phyloP scores from a whole-genome alignment of 495 filamentous ascomycete genomes.

The Neurospora discreta region DNA sequence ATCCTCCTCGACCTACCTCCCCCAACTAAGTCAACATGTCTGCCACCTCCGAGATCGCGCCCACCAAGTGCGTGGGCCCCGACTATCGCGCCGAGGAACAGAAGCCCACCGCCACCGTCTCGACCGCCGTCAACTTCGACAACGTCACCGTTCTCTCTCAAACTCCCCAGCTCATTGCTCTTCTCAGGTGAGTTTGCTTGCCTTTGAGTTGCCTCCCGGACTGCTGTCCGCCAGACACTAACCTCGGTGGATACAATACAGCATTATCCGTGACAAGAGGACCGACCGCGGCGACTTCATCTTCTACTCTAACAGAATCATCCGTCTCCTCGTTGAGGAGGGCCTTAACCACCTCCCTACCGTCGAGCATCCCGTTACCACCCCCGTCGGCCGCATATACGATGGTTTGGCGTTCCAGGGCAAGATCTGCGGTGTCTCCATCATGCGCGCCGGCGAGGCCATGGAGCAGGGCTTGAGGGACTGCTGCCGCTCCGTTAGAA shows the following conservation, averaged over 20 bases:
- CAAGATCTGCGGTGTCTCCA: slow-evolving; percentile 96
- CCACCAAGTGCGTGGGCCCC: slow-evolving; percentile 65
- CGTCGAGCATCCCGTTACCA: slow-evolving; percentile 74
- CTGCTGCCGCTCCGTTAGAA: slow-evolving; percentile 91
- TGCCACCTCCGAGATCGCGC: slow-evolving; percentile 28
- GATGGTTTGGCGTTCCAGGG: slow-evolving; percentile 89
- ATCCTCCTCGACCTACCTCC: not conserved
- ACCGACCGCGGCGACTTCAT: slow-evolving; percentile 93
- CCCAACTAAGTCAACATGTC: slow-evolving; percentile 1
- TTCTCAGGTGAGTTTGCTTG: slow-evolving; percentile 72
- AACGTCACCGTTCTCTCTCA: slow-evolving; percentile 88
- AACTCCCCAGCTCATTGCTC: slow-evolving; percentile 91
- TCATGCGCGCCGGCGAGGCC: slow-evolving; percentile 95
- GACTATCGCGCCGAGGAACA: slow-evolving; percentile 63
- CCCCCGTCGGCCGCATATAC: slow-evolving; percentile 82
- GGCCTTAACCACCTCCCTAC: slow-evolving; percentile 94
- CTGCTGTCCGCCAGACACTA: slow-evolving; percentile 5
- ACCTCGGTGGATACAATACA: slow-evolving; percentile 23
- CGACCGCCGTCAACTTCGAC: slow-evolving; percentile 64
- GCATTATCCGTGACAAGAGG: slow-evolving; percentile 87
- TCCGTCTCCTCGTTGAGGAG: slow-evolving; percentile 94
- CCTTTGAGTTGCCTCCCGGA: not conserved
- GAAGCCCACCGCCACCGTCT: slow-evolving; percentile 85
- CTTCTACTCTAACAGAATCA: slow-evolving; percentile 98
- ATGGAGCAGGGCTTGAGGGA: slow-evolving; percentile 97